phyloP scores from a whole-genome alignment of 2,329 filamentous ascomycete species.

The Fusarium fujikuroi region DNA sequence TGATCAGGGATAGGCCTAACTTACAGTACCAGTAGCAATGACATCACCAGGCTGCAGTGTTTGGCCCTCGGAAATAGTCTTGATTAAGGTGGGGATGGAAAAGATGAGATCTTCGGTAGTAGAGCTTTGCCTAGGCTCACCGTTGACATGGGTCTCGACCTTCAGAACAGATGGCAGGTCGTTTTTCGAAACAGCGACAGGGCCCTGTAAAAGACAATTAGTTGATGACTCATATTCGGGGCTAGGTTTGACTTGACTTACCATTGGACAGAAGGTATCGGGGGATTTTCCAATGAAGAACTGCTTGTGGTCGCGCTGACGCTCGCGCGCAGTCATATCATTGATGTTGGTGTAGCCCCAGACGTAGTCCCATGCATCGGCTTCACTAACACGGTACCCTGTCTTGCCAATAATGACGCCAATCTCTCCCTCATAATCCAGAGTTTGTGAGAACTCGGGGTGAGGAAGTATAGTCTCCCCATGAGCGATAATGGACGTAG shows the following conservation, averaged over 20 bases:
- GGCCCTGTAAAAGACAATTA: background rate
- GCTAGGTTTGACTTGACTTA: slow-evolving; percentile 28
- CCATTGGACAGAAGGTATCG: slow-evolving; percentile 67
- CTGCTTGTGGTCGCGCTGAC: slow-evolving; percentile 67
- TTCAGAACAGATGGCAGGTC: slow-evolving; percentile 53
- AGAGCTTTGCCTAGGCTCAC: slow-evolving; percentile 57
- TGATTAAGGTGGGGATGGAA: slow-evolving; percentile 54
- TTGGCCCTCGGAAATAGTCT: slow-evolving; percentile 54
- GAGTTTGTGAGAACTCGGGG: slow-evolving; percentile 57
- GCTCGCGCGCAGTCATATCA: slow-evolving; percentile 62
- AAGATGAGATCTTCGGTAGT: slow-evolving; percentile 60
- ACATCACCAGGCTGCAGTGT: slow-evolving; percentile 59
- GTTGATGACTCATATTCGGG: too few relatives aligned
- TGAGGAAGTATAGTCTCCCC: slow-evolving; percentile 59
- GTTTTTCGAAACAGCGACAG: background rate
- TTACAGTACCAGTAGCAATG: slow-evolving; percentile 55
- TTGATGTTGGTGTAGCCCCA: slow-evolving; percentile 69
- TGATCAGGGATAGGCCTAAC: background rate
- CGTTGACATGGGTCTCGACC: slow-evolving; percentile 58
- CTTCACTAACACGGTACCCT: slow-evolving; percentile 56
- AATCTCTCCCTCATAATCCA: slow-evolving; percentile 68
- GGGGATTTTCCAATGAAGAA: slow-evolving; percentile 68
- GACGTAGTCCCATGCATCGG: slow-evolving; percentile 60
- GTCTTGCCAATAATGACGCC: slow-evolving; percentile 65
- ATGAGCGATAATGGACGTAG: slow-evolving; percentile 62